These are phyloP conservation scores for Escovopsis sp. DNA, from an alignment of 2,329 filamentous ascomycete species.

Conservation along the genomic window DNA sequence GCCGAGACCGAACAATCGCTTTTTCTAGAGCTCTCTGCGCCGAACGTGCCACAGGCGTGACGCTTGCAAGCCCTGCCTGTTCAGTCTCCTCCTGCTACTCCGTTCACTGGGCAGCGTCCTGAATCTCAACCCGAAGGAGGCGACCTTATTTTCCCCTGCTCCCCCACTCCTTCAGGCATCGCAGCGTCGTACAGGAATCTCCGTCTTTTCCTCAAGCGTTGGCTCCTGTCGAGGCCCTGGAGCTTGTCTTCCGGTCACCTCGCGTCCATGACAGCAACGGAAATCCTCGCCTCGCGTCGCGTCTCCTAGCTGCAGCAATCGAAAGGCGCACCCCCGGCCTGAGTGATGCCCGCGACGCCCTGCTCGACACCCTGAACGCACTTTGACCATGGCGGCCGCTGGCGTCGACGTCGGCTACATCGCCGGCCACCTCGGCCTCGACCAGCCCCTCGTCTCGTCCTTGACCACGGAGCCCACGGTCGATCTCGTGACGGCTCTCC, in stretches of 20 bases:
- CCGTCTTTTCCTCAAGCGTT: not conserved
- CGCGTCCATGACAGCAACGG: not conserved
- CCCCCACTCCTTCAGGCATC: not conserved
- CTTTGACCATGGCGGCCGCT: conserved; percentile 24
- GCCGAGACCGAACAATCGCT: too few relatives aligned
- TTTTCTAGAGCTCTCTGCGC: not conserved
- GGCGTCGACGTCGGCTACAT: conserved; percentile 56
- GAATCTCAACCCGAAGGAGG: not conserved
- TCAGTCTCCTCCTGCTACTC: not conserved
- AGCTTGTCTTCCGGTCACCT: not conserved
- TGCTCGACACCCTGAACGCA: conserved; percentile 4
- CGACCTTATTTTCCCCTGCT: not conserved
- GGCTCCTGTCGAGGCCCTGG: not conserved
- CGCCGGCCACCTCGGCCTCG: conserved; percentile 54
- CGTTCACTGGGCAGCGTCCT: not conserved
- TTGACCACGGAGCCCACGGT: conserved; percentile 54
- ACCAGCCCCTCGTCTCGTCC: conserved; percentile 45
- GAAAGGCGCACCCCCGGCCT: not conserved
- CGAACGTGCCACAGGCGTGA: conserved; percentile 2
- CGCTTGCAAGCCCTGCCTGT: conserved; percentile 1
- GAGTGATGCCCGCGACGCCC: conserved; percentile 6
- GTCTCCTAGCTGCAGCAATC: not conserved
- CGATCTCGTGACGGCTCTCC: conserved; percentile 61
- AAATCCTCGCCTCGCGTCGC: not conserved
- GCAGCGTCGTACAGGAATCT: conserved; percentile 1